Evolutionary conservation across 192 early-diverging fungal genomes (phyloP).

Genomic region (Entomortierella chlamydospora): DNA sequence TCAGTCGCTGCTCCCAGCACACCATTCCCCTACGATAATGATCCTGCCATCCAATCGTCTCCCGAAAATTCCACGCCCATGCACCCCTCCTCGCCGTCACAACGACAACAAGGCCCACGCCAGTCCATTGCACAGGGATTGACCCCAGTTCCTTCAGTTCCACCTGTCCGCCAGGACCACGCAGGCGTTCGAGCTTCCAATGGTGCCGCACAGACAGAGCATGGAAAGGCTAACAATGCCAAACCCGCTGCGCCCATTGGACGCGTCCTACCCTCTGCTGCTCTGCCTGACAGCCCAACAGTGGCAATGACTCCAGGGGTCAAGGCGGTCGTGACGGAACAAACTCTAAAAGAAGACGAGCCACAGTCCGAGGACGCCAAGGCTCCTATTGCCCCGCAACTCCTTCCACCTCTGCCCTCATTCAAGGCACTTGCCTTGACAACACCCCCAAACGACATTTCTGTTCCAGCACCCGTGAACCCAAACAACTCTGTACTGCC

Average conservation of each 20-base stretch:
- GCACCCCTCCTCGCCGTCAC: slow-evolving; percentile 29
- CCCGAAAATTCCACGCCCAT: slow-evolving; percentile 38
- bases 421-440: slow-evolving; percentile 47
- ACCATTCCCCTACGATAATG: slow-evolving; percentile 45
- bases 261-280: neutral
- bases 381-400: slow-evolving; percentile 13
- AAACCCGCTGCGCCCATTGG: neutral
- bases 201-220: slow-evolving; percentile 12
- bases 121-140: slow-evolving; percentile 35
- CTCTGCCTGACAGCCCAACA: slow-evolving; percentile 34
- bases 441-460: slow-evolving; percentile 34
- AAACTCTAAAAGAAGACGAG: too few relatives aligned
- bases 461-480: slow-evolving; percentile 3
- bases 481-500: slow-evolving; percentile 25
- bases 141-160: slow-evolving; percentile 27
- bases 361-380: slow-evolving; percentile 2
- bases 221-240: neutral
- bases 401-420: slow-evolving; percentile 40
- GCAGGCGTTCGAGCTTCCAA: slow-evolving; percentile 28
- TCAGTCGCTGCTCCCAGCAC: slow-evolving; percentile 45
- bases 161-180: slow-evolving; percentile 23
- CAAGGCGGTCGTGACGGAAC: neutral
- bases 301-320: neutral
- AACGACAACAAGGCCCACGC: slow-evolving; percentile 15
- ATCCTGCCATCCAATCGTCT: slow-evolving; percentile 32